A percentile compares a stretch with the other conserved stretches of the same genome.
Evolutionary conservation across 2,329 filamentous ascomycete genomes (phyloP).

Genomic region (Tolypocladium album): DNA sequence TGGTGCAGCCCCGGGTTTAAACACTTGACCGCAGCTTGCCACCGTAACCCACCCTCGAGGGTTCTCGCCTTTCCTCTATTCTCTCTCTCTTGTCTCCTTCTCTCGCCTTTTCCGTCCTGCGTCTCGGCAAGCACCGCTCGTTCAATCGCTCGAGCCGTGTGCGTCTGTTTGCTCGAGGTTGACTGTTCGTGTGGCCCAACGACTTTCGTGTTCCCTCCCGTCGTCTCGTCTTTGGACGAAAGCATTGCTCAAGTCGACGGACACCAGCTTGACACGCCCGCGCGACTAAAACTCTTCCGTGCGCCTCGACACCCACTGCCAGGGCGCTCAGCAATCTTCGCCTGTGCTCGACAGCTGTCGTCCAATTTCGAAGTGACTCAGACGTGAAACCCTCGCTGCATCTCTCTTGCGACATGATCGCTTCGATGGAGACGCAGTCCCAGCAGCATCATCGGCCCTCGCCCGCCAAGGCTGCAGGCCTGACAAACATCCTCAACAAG

Average conservation of each 20-base stretch:
- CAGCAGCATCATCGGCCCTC: slow-evolving; percentile 5
- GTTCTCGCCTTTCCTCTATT: background rate
- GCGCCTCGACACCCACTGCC: background rate
- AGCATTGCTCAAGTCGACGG: background rate
- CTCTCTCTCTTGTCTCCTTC: too few species aligned
- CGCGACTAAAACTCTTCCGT: background rate
- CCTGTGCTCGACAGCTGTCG: background rate
- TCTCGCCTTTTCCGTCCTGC: background rate
- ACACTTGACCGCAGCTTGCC: background rate
- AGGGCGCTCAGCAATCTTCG: background rate
- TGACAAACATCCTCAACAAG: slow-evolving; percentile 27
- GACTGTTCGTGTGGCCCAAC: background rate
- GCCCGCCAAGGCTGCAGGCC: slow-evolving; percentile 22
- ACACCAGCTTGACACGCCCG: background rate
- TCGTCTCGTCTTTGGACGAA: background rate
- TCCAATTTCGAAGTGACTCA: background rate
- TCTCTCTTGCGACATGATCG: background rate
- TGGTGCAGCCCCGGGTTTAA: background rate
- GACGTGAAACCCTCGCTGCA: background rate
- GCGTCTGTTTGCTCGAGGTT: slow-evolving; percentile 2
- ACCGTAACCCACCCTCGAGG: background rate
- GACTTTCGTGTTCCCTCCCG: background rate
- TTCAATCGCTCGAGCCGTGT: slow-evolving; percentile 1
- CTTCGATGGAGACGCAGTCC: slow-evolving; percentile 10
- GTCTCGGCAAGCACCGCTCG: background rate